Conservation (phyloP, 306 rosid species). For the Luffa aegyptiaca region DNA sequence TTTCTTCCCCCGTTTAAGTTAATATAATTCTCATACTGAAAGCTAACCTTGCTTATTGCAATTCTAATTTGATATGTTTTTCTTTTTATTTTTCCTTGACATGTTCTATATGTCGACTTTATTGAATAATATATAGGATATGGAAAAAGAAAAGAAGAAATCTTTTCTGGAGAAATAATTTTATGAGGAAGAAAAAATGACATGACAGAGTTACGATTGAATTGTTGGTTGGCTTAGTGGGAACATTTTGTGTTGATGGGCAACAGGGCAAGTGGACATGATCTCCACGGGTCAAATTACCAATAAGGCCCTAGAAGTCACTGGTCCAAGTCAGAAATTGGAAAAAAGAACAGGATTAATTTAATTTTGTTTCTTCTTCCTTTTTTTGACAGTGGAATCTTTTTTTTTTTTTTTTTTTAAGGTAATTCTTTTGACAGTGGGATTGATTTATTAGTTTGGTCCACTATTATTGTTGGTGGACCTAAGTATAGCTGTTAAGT, state of each 20-base stretch:
- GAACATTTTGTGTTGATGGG: background rate
- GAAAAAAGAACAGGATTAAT: too few relatives aligned
- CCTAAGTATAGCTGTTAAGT: too few relatives aligned
- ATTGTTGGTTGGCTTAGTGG: background rate
- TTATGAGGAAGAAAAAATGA: background rate
- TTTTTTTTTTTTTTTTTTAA: too few relatives aligned
- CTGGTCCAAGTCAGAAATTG: too few relatives aligned
- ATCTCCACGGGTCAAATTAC: background rate
- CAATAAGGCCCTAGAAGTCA: background rate
- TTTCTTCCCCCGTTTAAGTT: too few relatives aligned
- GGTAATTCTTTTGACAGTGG: too few relatives aligned
- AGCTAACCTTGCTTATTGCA: background rate
- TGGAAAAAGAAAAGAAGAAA: background rate
- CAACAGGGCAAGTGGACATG: background rate
- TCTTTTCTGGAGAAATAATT: background rate
- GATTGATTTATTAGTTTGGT: too few relatives aligned
- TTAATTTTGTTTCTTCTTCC: too few relatives aligned
- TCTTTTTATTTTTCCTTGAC: too few relatives aligned
- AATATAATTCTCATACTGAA: too few relatives aligned
- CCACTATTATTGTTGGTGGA: too few relatives aligned
- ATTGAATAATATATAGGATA: background rate
- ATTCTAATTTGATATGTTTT: background rate
- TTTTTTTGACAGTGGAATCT: too few relatives aligned
- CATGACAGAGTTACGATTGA: background rate
- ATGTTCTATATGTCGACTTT: background rate